Base-by-base conservation (phyloP, 306 rosid species). In the Mimosa bimucronata region DNA sequence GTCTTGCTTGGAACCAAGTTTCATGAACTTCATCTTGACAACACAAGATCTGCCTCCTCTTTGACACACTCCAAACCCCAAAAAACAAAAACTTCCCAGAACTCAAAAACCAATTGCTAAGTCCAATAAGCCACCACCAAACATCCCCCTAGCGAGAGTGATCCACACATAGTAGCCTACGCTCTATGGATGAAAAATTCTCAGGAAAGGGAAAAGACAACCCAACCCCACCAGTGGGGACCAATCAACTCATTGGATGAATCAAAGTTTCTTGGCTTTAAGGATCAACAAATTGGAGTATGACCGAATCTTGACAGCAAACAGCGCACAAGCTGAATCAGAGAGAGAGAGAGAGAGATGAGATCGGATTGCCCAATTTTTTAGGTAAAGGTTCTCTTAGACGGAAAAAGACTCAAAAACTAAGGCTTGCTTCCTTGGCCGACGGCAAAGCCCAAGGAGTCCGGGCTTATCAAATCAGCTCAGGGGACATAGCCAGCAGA, bases 1-100 rank as follows among this genome's bases (percentile, higher is more conserved):
- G 81, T 96, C 98, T 26, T 91, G 90, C 91, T 93, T 96, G 45
- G 99, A 93, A 87, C 99, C 99, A 86, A 96, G 99, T 82, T 93
- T 93, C 99, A 96, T 93, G 86, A 93, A 96, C 97, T 96, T 96
- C 99, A 96, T 96, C 88, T 86, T 88, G 58, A 68, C 80, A 83
- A 81, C 40, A 53, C 70, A 88, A 80, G 88, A 91, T 89, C 89
- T 75, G 76, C 86, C 86, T 77, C 82, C 81, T 79, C 26, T 66
- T 73, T 64, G 61, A 44, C 10, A 44, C 10, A 21, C 62, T 79
- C 45, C 25, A 82, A 74, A 71, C 73, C 58, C 1, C 19, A 52
- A 19, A 53, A 50, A 18, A 18, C 9, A 16, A 52, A 6, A 45
- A 61, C 74, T 86, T 75, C 48, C 81, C 80, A 74, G 81, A 64